phyloP scores from a whole-genome alignment of 768 basidiomycete species.

The Zangia roseola region DNA sequence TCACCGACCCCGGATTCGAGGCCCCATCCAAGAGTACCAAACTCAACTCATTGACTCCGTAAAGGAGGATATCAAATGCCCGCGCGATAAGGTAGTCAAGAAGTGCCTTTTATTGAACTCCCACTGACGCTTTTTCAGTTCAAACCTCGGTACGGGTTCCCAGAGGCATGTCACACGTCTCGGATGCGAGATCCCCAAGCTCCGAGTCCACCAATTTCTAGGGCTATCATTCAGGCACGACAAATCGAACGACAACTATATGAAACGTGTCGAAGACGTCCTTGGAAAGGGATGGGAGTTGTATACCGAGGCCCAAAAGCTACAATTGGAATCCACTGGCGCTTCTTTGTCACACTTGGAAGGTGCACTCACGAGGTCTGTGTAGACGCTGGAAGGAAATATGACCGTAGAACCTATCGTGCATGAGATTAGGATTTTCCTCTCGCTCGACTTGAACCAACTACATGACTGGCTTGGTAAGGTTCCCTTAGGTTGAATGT shows the following conservation, averaged over 20 bases:
- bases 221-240: constrained; percentile 98
- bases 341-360: too few species aligned
- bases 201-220: constrained; percentile 96
- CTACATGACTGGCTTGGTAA: constrained; percentile 87
- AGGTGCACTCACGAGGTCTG: background rate
- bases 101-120: background rate
- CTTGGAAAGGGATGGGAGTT: too few species aligned
- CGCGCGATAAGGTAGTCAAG: constrained; percentile 78
- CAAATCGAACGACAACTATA: constrained; percentile 99
- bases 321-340: too few species aligned
- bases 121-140: constrained; percentile 49
- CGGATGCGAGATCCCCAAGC: constrained; percentile 99
- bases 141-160: constrained; percentile 95
- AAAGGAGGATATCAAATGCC: constrained; percentile 93
- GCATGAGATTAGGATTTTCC: constrained; percentile 96
- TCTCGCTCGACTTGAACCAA: constrained; percentile 92
- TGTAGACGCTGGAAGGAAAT: constrained; percentile 66
- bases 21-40: constrained; percentile 99
- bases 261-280: constrained; percentile 99
- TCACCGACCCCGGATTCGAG: constrained; percentile 66
- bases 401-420: constrained; percentile 83
- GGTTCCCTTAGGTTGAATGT: constrained; percentile 6
- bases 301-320: too few species aligned
- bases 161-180: too few species aligned
- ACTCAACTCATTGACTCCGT: constrained; percentile 97